Evolutionary conservation across 768 basidiomycete genomes (phyloP).

Genomic region (Lactifluus subvellereus): DNA sequence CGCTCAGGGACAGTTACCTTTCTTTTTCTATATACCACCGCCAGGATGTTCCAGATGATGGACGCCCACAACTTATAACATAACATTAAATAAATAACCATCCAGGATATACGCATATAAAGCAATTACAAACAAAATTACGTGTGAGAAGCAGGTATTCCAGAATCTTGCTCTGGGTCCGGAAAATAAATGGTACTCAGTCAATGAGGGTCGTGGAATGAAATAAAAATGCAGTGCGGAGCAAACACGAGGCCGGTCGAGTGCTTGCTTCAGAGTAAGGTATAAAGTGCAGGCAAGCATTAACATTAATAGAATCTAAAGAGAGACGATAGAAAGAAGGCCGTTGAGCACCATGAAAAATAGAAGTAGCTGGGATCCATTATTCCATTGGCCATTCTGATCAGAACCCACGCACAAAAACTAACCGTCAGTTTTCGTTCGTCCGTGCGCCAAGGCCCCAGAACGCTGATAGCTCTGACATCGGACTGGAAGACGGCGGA

Average conservation of each 20-base stretch:
- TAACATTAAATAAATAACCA: neutral
- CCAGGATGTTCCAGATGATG: too few relatives aligned
- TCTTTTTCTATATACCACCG: neutral
- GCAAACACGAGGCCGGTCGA: neutral
- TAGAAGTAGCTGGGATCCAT: neutral
- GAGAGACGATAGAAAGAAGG: neutral
- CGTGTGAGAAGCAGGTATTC: neutral
- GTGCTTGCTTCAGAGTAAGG: neutral
- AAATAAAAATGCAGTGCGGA: neutral
- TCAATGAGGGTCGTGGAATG: slow-evolving; percentile 9
- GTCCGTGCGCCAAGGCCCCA: slow-evolving; percentile 2
- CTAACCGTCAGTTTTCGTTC: slow-evolving; percentile 12
- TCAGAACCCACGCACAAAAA: neutral
- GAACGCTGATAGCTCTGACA: slow-evolving; percentile 2
- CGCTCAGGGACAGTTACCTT: slow-evolving; percentile 15
- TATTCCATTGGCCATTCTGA: neutral
- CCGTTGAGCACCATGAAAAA: neutral
- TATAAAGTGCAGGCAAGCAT: neutral
- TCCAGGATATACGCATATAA: neutral
- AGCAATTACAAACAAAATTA: slow-evolving; percentile 8
- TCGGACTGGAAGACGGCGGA: slow-evolving; percentile 4
- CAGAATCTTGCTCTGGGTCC: neutral
- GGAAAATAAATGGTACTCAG: slow-evolving; percentile 1
- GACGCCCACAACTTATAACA: too few relatives aligned
- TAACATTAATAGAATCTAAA: slow-evolving; percentile 5